A percentile compares a stretch with the other conserved stretches of the same genome.
Conservation (phyloP, 2,329 filamentous ascomycete species). For the Diaporthe sp. region DNA sequence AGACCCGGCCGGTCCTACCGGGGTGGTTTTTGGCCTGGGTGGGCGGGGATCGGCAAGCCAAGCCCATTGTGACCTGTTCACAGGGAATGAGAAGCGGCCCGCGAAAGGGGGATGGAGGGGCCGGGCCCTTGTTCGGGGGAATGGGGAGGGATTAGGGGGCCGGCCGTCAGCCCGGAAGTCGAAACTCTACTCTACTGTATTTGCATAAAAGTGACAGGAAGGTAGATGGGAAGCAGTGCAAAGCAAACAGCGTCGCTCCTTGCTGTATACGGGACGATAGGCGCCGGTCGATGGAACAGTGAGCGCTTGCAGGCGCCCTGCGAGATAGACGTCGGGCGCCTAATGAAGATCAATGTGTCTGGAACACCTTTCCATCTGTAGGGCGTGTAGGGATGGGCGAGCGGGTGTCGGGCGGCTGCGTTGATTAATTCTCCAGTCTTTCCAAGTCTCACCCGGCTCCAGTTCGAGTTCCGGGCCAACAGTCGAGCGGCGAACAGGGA, state of each 20-base stretch:
- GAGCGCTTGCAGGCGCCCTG: not conserved
- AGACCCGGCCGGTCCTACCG: not conserved
- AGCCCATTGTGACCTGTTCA: slow-evolving; percentile 20
- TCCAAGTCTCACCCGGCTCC: not conserved
- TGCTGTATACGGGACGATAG: not conserved
- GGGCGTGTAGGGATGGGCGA: not conserved
- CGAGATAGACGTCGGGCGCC: slow-evolving; percentile 7
- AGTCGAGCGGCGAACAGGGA: too few relatives aligned
- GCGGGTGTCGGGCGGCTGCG: slow-evolving; percentile 11
- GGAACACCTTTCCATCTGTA: not conserved
- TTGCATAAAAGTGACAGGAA: not conserved
- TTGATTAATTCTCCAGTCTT: slow-evolving; percentile 19
- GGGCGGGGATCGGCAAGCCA: slow-evolving; percentile 27
- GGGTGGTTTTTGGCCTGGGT: not conserved
- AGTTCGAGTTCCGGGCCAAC: slow-evolving; percentile 1
- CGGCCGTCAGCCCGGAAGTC: not conserved
- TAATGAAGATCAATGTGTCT: slow-evolving; percentile 13
- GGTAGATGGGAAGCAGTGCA: not conserved
- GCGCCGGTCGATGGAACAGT: slow-evolving; percentile 6
- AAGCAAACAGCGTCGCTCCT: not conserved
- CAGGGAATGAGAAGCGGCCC: slow-evolving; percentile 26
- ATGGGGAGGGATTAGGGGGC: not conserved
- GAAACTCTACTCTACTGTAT: not conserved
- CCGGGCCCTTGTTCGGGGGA: slow-evolving; percentile 2
- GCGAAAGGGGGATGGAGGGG: slow-evolving; percentile 18